Evolutionary conservation across 345 rosid species (phyloP).

Genomic region (Geranium brycei): DNA sequence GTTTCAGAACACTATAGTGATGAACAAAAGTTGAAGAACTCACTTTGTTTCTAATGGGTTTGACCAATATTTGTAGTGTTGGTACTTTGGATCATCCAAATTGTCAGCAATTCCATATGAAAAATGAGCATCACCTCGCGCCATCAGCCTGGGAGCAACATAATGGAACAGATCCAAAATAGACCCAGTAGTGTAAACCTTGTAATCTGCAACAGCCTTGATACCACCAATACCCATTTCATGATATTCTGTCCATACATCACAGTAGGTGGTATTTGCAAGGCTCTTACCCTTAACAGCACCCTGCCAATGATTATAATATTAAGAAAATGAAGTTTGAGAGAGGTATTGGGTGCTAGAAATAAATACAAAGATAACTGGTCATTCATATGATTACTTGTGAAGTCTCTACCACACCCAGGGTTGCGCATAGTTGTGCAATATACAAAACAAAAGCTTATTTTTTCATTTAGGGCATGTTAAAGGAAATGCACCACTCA

Average conservation of each 20-base stretch:
- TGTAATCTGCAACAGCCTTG: constrained; percentile 41
- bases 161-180: constrained; percentile 44
- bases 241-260: constrained; percentile 56
- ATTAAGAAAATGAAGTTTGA: too few species aligned
- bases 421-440: too few species aligned
- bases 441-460: too few species aligned
- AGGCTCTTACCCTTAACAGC: constrained; percentile 26
- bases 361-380: too few species aligned
- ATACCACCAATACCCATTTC: constrained; percentile 38
- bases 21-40: constrained; percentile 11
- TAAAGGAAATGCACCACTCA: too few species aligned
- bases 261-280: constrained; percentile 29
- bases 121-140: constrained; percentile 47
- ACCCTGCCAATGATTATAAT: constrained; percentile 17
- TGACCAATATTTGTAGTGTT: constrained; percentile 55
- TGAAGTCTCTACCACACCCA: too few species aligned
- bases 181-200: constrained; percentile 39
- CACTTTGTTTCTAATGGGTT: constrained; percentile 62
- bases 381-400: too few species aligned
- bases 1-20: not conserved
- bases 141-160: constrained; percentile 57
- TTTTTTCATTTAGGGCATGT: too few species aligned
- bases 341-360: too few species aligned
- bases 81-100: constrained; percentile 50
- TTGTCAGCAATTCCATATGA: constrained; percentile 60